phyloP scores from a whole-genome alignment of 2,329 filamentous ascomycete species.

The Dothidotthia symphoricarpi region DNA sequence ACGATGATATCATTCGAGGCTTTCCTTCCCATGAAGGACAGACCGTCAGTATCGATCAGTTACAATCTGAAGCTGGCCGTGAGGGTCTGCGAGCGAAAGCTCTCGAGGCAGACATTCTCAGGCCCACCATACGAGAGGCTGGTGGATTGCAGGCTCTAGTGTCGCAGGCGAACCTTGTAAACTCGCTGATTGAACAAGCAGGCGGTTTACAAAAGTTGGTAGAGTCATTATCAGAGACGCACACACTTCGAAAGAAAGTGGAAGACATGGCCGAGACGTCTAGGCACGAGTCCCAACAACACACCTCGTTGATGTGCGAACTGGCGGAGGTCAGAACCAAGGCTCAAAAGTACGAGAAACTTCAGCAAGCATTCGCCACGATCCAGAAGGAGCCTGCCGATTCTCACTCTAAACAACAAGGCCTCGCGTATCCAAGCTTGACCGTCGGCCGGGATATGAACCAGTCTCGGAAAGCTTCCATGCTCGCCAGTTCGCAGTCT shows the following conservation, averaged over 20 bases:
- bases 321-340: slow-evolving; percentile 3
- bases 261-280: slow-evolving; percentile 8
- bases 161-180: slow-evolving; percentile 5
- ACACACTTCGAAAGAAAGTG: slow-evolving; percentile 8
- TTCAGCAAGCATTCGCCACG: slow-evolving; percentile 8
- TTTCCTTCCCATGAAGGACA: slow-evolving; percentile 1
- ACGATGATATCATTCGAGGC: slow-evolving; percentile 13
- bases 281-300: slow-evolving; percentile 5
- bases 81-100: slow-evolving; percentile 18
- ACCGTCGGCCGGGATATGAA: no score
- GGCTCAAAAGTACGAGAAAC: slow-evolving; percentile 14
- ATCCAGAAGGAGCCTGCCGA: background rate
- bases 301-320: slow-evolving; percentile 1
- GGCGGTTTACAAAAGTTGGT: slow-evolving; percentile 13
- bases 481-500: background rate
- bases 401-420: no score
- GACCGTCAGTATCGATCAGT: slow-evolving; percentile 9
- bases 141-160: slow-evolving; percentile 15
- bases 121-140: slow-evolving; percentile 13
- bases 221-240: slow-evolving; percentile 9
- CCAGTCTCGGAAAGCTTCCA: background rate
- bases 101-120: slow-evolving; percentile 14
- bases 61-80: slow-evolving; percentile 14
- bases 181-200: slow-evolving; percentile 9
- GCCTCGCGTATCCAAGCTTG: no score